A percentile compares a stretch with the other conserved stretches of the same genome.
Conservation (phyloP, 192 early-diverging fungal genomes). For the Physocladia obscura region DNA sequence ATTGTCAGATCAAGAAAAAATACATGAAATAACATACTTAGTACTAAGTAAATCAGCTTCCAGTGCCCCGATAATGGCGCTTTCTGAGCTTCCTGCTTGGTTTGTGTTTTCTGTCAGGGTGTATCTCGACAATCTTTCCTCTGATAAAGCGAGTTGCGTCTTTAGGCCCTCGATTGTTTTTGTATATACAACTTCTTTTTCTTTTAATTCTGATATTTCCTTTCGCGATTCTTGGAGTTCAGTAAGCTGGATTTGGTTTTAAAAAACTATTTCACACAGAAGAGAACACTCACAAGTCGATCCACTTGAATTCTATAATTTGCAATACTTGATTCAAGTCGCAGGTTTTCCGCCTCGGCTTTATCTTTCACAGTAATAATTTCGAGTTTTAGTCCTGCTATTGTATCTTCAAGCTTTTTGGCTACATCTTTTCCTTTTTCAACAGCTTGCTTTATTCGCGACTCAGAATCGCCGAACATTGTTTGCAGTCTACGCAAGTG, state of each 20-base stretch:
- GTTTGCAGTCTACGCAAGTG: slow-evolving; percentile 53
- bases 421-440: slow-evolving; percentile 7
- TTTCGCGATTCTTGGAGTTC: neutral
- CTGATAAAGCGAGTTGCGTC: slow-evolving; percentile 27
- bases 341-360: neutral
- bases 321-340: slow-evolving; percentile 34
- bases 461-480: slow-evolving; percentile 55
- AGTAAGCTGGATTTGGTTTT: no score
- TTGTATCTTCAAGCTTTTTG: slow-evolving; percentile 25
- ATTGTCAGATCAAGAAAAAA: neutral
- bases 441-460: neutral
- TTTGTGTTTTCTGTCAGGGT: neutral
- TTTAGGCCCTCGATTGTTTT: slow-evolving; percentile 15
- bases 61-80: neutral
- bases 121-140: slow-evolving; percentile 26
- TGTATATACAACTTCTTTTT: neutral
- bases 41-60: slow-evolving; percentile 16
- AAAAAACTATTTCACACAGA: no score
- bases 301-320: slow-evolving; percentile 29
- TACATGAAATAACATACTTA: slow-evolving; percentile 24
- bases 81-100: neutral
- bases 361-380: slow-evolving; percentile 25
- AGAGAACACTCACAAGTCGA: slow-evolving; percentile 4
- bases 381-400: neutral
- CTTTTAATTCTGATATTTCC: neutral